These are phyloP conservation scores for Thermochaetoides thermophila DNA, from an alignment of 495 filamentous ascomycete genomes.

Conservation along the genomic window DNA sequence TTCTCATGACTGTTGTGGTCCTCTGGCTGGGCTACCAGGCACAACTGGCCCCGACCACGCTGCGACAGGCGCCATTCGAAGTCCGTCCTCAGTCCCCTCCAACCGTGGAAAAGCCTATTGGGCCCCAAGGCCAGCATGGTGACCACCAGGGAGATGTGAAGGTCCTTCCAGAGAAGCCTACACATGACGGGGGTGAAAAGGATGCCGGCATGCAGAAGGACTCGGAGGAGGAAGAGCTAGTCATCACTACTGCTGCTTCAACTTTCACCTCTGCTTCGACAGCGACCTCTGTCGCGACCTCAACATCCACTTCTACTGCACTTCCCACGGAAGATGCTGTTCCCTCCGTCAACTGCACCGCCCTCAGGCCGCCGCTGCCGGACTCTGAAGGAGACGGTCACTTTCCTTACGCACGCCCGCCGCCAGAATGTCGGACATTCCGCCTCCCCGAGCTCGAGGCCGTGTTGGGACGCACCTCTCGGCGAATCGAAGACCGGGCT, in stretches of 20 bases:
- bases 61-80: not conserved
- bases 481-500: constrained; percentile 40
- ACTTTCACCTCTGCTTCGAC: no score
- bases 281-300: no score
- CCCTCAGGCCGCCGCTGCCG: constrained; percentile 20
- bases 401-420: constrained; percentile 42
- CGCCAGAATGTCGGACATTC: constrained; percentile 43
- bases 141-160: not conserved
- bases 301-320: not conserved
- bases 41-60: not conserved
- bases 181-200: no score
- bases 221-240: no score
- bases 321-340: no score
- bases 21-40: not conserved
- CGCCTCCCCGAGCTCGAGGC: constrained; percentile 37
- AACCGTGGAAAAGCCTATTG: no score
- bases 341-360: constrained; percentile 6
- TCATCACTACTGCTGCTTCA: no score
- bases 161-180: no score
- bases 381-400: constrained; percentile 25
- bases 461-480: constrained; percentile 29
- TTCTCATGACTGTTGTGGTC: not conserved
- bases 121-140: not conserved
- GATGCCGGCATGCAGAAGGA: no score
- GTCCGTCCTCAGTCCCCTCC: no score